These are phyloP conservation scores for Penicillium sp. DNA, from an alignment of 2,329 filamentous ascomycete species.

Conservation along the genomic window DNA sequence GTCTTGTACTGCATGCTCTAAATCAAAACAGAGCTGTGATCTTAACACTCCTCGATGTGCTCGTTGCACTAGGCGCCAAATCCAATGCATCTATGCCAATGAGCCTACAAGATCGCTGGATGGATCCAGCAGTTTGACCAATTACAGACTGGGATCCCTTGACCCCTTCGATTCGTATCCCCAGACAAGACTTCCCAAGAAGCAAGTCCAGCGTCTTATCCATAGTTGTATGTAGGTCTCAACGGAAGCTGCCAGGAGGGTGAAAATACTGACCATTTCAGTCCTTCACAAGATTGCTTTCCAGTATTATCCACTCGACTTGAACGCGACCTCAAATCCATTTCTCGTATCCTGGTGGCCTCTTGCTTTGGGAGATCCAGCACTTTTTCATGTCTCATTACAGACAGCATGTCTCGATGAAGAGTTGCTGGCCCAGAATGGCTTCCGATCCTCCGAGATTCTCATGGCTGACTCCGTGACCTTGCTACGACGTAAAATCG, in stretches of 20 bases:
- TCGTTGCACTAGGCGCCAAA: constrained; percentile 52
- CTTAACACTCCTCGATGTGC: constrained; percentile 55
- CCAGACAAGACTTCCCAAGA: constrained; percentile 50
- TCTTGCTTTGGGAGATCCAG: constrained; percentile 54
- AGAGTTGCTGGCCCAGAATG: constrained; percentile 52
- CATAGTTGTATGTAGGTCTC: constrained; percentile 49
- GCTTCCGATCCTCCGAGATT: constrained; percentile 54
- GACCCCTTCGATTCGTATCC: constrained; percentile 61
- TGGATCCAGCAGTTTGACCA: constrained; percentile 15
- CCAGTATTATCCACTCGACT: constrained; percentile 59
- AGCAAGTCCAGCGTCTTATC: constrained; percentile 56
- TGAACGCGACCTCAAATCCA: constrained; percentile 53
- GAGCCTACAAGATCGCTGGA: constrained; percentile 37
- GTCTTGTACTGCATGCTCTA: constrained; percentile 57
- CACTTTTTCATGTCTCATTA: constrained; percentile 58
- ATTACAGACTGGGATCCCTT: constrained; percentile 38
- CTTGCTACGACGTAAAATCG: constrained; percentile 51
- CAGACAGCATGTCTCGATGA: constrained; percentile 59
- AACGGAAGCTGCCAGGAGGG: background rate
- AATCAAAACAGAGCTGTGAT: constrained; percentile 57
- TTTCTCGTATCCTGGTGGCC: constrained; percentile 63
- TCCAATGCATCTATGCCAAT: constrained; percentile 54
- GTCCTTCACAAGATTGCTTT: constrained; percentile 59
- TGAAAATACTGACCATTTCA: constrained; percentile 31
- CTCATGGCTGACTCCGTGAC: constrained; percentile 59